These are phyloP conservation scores for Pseudocercospora crystallina DNA, from an alignment of 2,329 filamentous ascomycete genomes.

Conservation along the genomic window DNA sequence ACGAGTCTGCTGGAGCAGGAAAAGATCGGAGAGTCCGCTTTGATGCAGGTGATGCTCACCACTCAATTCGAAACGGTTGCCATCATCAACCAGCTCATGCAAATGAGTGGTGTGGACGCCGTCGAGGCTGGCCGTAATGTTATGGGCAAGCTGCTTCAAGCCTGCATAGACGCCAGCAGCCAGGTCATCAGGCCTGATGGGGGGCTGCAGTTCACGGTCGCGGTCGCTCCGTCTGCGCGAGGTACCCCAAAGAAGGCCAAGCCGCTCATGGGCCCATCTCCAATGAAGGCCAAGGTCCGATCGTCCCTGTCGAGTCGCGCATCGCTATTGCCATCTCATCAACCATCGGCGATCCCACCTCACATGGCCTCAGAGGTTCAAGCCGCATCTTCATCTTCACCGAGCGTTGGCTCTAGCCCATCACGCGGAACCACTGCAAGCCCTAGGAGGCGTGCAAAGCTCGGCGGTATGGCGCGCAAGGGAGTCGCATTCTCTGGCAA, in stretches of 20 bases:
- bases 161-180: conserved; percentile 70
- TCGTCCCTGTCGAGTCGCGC: conserved; percentile 18
- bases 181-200: conserved; percentile 92
- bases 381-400: conserved; percentile 15
- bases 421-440: conserved; percentile 61
- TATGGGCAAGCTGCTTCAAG: conserved; percentile 74
- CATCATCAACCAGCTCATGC: conserved; percentile 76
- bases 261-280: conserved; percentile 49
- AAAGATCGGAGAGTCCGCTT: conserved; percentile 71
- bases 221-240: conserved; percentile 67
- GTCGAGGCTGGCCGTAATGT: conserved; percentile 75
- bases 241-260: conserved; percentile 76
- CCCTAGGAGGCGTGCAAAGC: conserved; percentile 72
- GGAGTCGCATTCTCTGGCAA: conserved; percentile 55
- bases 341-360: conserved; percentile 24
- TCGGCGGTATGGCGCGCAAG: conserved; percentile 60
- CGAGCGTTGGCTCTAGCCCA: conserved; percentile 24
- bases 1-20: conserved; percentile 79
- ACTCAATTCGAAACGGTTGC: conserved; percentile 91
- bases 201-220: conserved; percentile 59
- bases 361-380: conserved; percentile 26
- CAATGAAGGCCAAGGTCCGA: conserved; percentile 47
- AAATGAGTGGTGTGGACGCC: conserved; percentile 81
- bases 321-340: conserved; percentile 6
- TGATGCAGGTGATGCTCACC: conserved; percentile 79